Percentiles rank a stretch among this genome's conserved stretches.
phyloP scores from a whole-genome alignment of 2,329 filamentous ascomycete species.

The Pseudopyrenochaeta lycopersici region DNA sequence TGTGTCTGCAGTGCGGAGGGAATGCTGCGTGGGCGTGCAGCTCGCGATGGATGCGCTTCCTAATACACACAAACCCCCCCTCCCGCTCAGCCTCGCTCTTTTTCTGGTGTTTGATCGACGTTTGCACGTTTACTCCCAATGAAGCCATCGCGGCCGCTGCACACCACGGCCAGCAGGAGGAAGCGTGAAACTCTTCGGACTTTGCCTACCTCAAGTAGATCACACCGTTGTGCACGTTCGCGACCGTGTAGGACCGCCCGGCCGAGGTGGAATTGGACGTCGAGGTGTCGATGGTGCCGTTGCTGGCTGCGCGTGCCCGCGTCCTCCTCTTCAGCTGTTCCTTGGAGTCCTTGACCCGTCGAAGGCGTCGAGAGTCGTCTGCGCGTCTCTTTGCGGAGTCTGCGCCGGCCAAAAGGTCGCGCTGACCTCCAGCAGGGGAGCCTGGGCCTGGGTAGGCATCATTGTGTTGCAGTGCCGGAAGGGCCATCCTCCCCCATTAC shows the following conservation, averaged over 20 bases:
- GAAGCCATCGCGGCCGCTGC: not conserved
- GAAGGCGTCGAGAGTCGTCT: conserved; percentile 42
- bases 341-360: conserved; percentile 48
- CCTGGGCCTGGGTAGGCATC: conserved; percentile 38
- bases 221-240: conserved; percentile 58
- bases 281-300: conserved; percentile 41
- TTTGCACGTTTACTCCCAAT: not conserved
- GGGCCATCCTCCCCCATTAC: conserved; percentile 48
- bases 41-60: not conserved
- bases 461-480: conserved; percentile 43
- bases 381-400: conserved; percentile 39
- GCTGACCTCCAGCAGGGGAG: conserved; percentile 36
- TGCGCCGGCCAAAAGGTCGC: conserved; percentile 36
- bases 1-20: no score
- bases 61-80: not conserved
- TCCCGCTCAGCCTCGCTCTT: not conserved
- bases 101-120: conserved; percentile 5
- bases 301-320: conserved; percentile 41
- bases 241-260: conserved; percentile 57
- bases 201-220: conserved; percentile 56
- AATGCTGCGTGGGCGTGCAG: not conserved
- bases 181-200: no score
- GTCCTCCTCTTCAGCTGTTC: conserved; percentile 48
- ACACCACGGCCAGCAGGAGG: not conserved
- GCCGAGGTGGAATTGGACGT: conserved; percentile 35